Conservation (phyloP, 495 filamentous ascomycete genomes). For the Darksidea phi region DNA sequence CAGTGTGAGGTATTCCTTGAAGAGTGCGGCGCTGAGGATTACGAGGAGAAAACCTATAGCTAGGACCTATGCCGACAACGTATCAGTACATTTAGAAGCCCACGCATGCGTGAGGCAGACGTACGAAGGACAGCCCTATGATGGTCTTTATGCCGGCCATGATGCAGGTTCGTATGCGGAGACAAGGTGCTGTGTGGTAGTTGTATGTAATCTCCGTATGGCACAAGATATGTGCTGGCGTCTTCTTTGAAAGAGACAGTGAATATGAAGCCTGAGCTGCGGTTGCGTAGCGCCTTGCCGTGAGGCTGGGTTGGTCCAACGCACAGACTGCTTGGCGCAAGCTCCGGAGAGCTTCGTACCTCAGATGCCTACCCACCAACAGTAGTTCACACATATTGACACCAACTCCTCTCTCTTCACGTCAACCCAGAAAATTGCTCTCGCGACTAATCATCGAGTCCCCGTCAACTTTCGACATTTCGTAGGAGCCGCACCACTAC, state of each 20-base stretch:
- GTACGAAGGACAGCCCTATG: conserved; percentile 94
- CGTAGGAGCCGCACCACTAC: not conserved
- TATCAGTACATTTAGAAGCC: conserved; percentile 6
- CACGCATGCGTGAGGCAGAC: conserved; percentile 31
- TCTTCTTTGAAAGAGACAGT: not conserved
- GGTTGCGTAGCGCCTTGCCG: conserved; percentile 25
- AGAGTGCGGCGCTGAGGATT: conserved; percentile 95
- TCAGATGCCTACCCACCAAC: conserved; percentile 9
- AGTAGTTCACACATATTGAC: not conserved
- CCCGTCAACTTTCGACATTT: not conserved
- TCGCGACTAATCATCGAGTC: not conserved
- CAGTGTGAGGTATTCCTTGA: conserved; percentile 86
- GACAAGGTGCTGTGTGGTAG: no score
- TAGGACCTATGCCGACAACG: conserved; percentile 60
- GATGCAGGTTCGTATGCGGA: conserved; percentile 37
- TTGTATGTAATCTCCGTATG: no score
- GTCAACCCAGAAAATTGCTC: no score
- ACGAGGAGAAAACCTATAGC: conserved; percentile 99
- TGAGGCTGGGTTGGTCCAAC: conserved; percentile 20
- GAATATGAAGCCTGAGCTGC: conserved; percentile 2
- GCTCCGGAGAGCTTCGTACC: conserved; percentile 24
- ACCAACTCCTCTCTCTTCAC: not conserved
- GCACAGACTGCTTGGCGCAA: not conserved
- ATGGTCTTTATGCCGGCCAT: conserved; percentile 98
- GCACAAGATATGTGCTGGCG: not conserved